Evolutionary conservation across 2,329 filamentous ascomycete genomes (phyloP).

Genomic region (Proliferodiscus dingleyae): DNA sequence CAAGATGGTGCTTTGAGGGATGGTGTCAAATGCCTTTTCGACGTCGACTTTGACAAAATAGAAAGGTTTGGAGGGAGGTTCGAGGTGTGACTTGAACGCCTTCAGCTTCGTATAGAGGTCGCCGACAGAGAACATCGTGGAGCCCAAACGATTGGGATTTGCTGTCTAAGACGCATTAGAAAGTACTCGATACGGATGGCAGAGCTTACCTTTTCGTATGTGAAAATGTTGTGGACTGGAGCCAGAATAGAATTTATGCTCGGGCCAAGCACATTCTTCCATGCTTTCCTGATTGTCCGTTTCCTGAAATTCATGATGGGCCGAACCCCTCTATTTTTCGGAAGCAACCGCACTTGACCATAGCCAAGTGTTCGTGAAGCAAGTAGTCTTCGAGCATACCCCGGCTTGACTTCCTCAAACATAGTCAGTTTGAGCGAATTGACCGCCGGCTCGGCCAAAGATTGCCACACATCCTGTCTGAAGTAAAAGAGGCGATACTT

Average conservation of each 20-base stretch:
- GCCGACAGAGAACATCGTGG: conserved; percentile 73
- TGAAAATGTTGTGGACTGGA: conserved; percentile 72
- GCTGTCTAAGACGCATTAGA: conserved; percentile 33
- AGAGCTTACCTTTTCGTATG: conserved; percentile 63
- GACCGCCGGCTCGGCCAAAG: conserved; percentile 69
- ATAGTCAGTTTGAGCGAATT: conserved; percentile 61
- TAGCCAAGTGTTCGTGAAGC: conserved; percentile 64
- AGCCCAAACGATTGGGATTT: conserved; percentile 62
- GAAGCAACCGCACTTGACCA: conserved; percentile 74
- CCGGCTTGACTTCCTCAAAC: conserved; percentile 69
- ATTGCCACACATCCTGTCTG: conserved; percentile 86
- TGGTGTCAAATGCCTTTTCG: conserved; percentile 88
- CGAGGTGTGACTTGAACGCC: conserved; percentile 55
- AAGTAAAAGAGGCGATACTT: conserved; percentile 87
- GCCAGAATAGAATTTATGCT: conserved; percentile 68
- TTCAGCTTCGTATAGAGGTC: conserved; percentile 75
- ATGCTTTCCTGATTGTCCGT: conserved; percentile 50
- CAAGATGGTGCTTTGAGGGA: conserved; percentile 74
- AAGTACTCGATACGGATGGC: conserved; percentile 6
- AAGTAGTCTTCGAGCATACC: conserved; percentile 53
- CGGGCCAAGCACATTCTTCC: conserved; percentile 49
- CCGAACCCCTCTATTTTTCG: conserved; percentile 70
- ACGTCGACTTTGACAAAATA: conserved; percentile 95
- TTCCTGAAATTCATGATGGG: conserved; percentile 84
- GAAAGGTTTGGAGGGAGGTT: conserved; percentile 40